Evolutionary conservation across 164 flowering plant genomes (phyloP), one percentile per base, ranked within the genome.

Genomic region (Aristolochia fimbriata): DNA sequence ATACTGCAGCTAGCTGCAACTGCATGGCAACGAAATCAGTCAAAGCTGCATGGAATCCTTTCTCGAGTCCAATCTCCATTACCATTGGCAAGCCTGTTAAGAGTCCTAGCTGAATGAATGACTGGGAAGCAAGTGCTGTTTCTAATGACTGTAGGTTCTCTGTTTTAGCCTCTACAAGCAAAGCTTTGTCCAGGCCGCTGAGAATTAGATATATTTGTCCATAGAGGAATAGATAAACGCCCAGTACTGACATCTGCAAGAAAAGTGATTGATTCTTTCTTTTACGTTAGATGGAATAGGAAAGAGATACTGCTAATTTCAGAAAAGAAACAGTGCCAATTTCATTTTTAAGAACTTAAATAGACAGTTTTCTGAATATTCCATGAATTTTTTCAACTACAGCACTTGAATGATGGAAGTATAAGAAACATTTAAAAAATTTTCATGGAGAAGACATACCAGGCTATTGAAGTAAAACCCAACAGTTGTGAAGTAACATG

Each of bases 11-110:
- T 24, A 93, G 74, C 73, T 93, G 97, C 41, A 93, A 69, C 69
- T 93, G 99, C 97, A 93, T 90, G 68, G 88, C 86, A 59, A 93
- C 67, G 65, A 93, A 88, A 64, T 90, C 95, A 71, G 81, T 81
- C 23, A 86, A 62, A 53, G 97, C 96, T 13, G 74, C 73, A n/a
- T 82, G 81, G 63, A 93, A 88, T 50, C 99, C 99, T 71, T 73
- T 86, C 70, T 93, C 94, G 21, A 93, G 85, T 58, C 85, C 91
- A 62, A 93, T 81, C 72, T 93, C 97, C 83, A 93, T 90, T 54
- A 90, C 83, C 96, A 93, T 90, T 33, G 97, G 97, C 60, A 90
- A 76, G 57, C 96, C 97, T 5, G 96, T 88, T 59, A 93, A 70
- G 52, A 93, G 91, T 15, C 99, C 99, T 31, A 93, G 89, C 81